phyloP scores from a whole-genome alignment of 441 rosid genomes.

The Erysimum cheiri region DNA sequence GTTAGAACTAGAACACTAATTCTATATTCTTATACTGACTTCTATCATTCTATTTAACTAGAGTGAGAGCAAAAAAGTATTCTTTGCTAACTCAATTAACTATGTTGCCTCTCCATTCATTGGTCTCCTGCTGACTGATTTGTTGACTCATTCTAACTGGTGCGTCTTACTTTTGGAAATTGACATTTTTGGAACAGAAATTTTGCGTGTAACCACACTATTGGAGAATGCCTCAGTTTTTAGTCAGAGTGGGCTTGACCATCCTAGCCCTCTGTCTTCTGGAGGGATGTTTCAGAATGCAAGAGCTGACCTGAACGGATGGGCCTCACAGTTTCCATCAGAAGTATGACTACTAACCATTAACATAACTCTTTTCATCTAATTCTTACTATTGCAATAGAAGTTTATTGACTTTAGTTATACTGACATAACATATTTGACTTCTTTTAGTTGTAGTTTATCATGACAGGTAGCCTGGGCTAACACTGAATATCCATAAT shows the following conservation, averaged over 20 bases:
- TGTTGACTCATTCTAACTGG: slow-evolving; percentile 89
- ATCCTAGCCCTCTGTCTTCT: slow-evolving; percentile 92
- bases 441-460: slow-evolving; percentile 49
- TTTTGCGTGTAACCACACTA: slow-evolving; percentile 98
- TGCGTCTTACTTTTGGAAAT: slow-evolving; percentile 97
- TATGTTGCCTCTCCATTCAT: slow-evolving; percentile 60
- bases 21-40: slow-evolving; percentile 24
- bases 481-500: slow-evolving; percentile 50
- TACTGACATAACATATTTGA: slow-evolving; percentile 61
- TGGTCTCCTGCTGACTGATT: slow-evolving; percentile 77
- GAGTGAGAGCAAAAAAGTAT: slow-evolving; percentile 49
- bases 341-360: slow-evolving; percentile 99
- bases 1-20: slow-evolving; percentile 23
- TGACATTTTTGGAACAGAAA: slow-evolving; percentile 99
- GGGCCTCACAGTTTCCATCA: slow-evolving; percentile 98
- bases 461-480: slow-evolving; percentile 54
- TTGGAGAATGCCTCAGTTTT: slow-evolving; percentile 91
- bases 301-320: slow-evolving; percentile 93
- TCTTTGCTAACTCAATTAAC: slow-evolving; percentile 69
- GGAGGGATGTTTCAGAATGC: slow-evolving; percentile 96
- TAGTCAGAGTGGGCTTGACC: slow-evolving; percentile 99
- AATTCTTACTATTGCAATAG: slow-evolving; percentile 58
- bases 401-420: slow-evolving; percentile 57
- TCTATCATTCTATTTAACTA: slow-evolving; percentile 39
- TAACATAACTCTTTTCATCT: slow-evolving; percentile 91